Evolutionary conservation across 164 flowering plant species (phyloP), one percentile per base, ranked within the genome.

Genomic region (Magnolia kwangsiensis): DNA sequence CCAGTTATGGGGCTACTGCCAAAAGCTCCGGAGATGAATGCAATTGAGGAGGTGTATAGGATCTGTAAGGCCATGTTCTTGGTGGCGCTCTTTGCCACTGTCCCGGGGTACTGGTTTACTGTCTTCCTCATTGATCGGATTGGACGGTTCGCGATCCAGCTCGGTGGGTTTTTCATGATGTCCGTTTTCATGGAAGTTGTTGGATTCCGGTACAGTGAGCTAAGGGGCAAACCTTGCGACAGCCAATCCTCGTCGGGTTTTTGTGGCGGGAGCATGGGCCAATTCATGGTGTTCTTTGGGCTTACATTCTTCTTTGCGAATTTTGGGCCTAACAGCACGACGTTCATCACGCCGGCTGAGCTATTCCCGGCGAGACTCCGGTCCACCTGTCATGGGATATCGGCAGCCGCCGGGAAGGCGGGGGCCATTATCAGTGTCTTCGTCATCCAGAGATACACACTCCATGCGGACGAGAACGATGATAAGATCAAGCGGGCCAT

Each of bases 61-160:
- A 74, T 85, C 37, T 78, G 88, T 4, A 78, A 49, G 76, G 81
- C 86, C 16, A 82, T 82, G 87, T 77, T 81, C 76, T 45, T 86
- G 7, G 77, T 88, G 1, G 88, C 90, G 0, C 77, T 86, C n/a
- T 64, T 77, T 2, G 84, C 86, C 4, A 86, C 89, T 0, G 85
- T 88, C 65, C 89, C 90, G 0, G 89, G 90, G 0, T 86, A 88
- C 79, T 88, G 90, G 90, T 86, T 86, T 83, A 86, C 90, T 0
- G 89, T 88, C 6, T 77, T 82, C 63, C 69, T 86, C 21, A 27
- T 27, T 27, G 29, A 27, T 27, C 29, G 2, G 29, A 27, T 27
- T 27, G 29, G 29, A 27, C 29, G 29, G 2, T 27, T 27, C 0
- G 2, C 29, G 29, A 27, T 27, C 29, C 29, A 27, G 29, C 29